Evolutionary conservation across 139 green algal genomes (phyloP), one percentile per base, ranked within the genome.

Genomic region (Gonium pectorale): DNA sequence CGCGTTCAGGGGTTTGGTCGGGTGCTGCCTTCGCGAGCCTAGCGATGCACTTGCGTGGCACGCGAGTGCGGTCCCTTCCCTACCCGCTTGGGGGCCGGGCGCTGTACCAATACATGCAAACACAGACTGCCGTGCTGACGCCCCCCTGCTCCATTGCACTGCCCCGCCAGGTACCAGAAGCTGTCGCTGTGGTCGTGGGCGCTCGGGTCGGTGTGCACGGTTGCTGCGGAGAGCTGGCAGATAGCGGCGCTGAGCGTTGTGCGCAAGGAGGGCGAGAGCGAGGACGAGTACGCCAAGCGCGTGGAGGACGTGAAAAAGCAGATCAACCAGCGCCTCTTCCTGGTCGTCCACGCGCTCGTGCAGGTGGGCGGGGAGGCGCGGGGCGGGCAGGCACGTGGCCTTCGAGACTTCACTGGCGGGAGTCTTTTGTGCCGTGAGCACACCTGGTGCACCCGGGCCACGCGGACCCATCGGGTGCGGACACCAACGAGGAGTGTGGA

Each of bases 341-440:
- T 92, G 5, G 81, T 98, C 27, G 68, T 96, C 24, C 95, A 98
- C 83, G 93, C 81, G 33, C 46, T 86, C 21, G 64, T 97, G 46
- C 95, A 98, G 93, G 94, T 94, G 37, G 26, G 75, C 54, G 5
- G 19, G 19, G 54, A 22, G 46, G 13, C 2, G 73, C 40, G 31
- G 67, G 54, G 64, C 84, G 84, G 64, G 27, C 38, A 29, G 64
- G 40, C 22, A n/a, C n/a, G n/a, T n/a, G n/a, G n/a, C n/a, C n/a
- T n/a, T n/a, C n/a, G n/a, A n/a, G n/a, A n/a, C n/a, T n/a, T n/a
- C n/a, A n/a, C n/a, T n/a, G n/a, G n/a, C n/a, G n/a, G n/a, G n/a
- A n/a, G n/a, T n/a, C n/a, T n/a, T n/a, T n/a, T n/a, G n/a, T n/a
- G n/a, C n/a, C n/a, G n/a, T n/a, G n/a, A n/a, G n/a, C n/a, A n/a